Conservation (phyloP, 805 yeast species). For the Hanseniaspora vineae region DNA sequence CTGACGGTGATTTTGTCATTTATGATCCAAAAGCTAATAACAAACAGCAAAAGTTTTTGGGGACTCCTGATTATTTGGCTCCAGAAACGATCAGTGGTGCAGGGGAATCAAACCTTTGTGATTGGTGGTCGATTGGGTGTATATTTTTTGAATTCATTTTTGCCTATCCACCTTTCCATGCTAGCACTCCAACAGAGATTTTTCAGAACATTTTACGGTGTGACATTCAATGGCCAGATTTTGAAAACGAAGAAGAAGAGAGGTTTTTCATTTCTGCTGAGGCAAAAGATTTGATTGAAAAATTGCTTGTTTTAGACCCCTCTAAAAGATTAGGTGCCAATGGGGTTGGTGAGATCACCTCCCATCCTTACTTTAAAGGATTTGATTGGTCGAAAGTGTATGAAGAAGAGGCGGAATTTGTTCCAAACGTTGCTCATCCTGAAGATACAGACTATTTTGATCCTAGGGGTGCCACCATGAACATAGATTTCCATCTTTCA, state of each 20-base stretch:
- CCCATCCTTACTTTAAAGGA: conserved; percentile 63
- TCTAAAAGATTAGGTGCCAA: conserved; percentile 56
- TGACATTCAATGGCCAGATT: conserved; percentile 72
- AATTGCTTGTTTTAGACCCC: conserved; percentile 53
- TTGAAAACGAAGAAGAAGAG: conserved; percentile 38
- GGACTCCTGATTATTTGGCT: conserved; percentile 95
- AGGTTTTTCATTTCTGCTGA: conserved; percentile 42
- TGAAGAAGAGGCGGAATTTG: conserved; percentile 63
- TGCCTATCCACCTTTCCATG: conserved; percentile 94
- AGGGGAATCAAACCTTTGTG: conserved; percentile 57
- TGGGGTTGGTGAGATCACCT: conserved; percentile 68
- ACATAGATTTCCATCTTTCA: conserved; percentile 38
- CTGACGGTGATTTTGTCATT: conserved; percentile 38
- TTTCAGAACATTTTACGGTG: conserved; percentile 70
- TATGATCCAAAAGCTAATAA: conserved; percentile 58
- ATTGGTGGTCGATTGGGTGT: conserved; percentile 97
- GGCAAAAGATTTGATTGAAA: conserved; percentile 63
- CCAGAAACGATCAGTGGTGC: conserved; percentile 88
- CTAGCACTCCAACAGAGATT: conserved; percentile 61
- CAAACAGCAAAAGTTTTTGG: conserved; percentile 56
- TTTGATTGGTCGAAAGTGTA: conserved; percentile 67
- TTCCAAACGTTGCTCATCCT: conserved; percentile 68
- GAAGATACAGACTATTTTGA: conserved; percentile 90
- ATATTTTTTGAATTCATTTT: conserved; percentile 81
- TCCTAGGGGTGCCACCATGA: conserved; percentile 68